Evolutionary conservation across 768 basidiomycete genomes (phyloP), one percentile per base, ranked within the genome.

Genomic region (Flagelloscypha sp.): DNA sequence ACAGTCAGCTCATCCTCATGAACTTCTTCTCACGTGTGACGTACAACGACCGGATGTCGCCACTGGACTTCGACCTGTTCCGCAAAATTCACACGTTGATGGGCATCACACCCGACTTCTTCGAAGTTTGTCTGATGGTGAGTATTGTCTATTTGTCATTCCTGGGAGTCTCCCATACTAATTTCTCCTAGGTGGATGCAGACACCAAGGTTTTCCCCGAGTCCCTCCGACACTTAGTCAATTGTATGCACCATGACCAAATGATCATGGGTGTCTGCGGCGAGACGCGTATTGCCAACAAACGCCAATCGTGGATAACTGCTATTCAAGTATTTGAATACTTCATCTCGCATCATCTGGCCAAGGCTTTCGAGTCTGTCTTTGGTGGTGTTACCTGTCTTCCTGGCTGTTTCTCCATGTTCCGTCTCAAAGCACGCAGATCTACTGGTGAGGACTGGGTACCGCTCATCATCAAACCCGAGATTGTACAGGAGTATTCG

Each of bases 321-420:
- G 81, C 84, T 32, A 99, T 99, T 49, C 95, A 99, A 56, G 94
- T 98, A 27, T 93, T 90, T 54, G 89, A 93, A 56, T 99, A 99
- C 59, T 99, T 97, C 61, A 98, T 99, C 53, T 97, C 93, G 24
- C 95, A 99, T 59, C 94, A 99, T 57, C 74, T 92, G 35, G 87
- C 94, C 42, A 99, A 99, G 58, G 93, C 89, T 6, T 99, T 99
- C 61, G 95, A 99, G 58, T 92, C 95, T 15, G 90, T 95, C 17
- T 98, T 99, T 51, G 95, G 95, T 53, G 95, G 95, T 76, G 95
- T 99, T 39, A 92, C 95, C 9, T 99, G 95, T 66, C 68, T 98
- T 19, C 95, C 95, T 0, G 95, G 95, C n/a, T 99, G 95, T 60
- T 99, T 99, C 66, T 95, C 92, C 35, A 99, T 99, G 94, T 98